Conservation (phyloP, 768 basidiomycete species). For the Lyophyllum shimeji region DNA sequence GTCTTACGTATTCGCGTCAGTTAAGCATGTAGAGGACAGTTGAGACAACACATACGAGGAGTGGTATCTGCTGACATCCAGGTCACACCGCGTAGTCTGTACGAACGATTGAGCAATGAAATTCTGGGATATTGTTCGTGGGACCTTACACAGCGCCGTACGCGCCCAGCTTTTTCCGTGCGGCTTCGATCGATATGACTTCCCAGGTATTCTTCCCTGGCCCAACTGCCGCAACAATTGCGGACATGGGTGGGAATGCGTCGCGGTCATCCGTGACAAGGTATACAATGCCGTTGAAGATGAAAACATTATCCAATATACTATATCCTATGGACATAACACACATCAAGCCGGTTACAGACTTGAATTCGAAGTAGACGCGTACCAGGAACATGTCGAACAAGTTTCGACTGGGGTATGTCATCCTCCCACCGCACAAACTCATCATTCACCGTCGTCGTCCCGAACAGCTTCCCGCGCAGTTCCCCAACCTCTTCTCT, state of each 20-base stretch:
- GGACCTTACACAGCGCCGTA: slow-evolving; percentile 52
- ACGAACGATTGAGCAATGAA: neutral
- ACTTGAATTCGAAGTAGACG: slow-evolving; percentile 6
- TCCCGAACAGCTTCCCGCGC: slow-evolving; percentile 26
- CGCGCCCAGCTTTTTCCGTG: slow-evolving; percentile 44
- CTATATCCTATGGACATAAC: slow-evolving; percentile 61
- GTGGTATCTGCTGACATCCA: slow-evolving; percentile 60
- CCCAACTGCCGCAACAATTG: slow-evolving; percentile 47
- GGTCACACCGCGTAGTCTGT: slow-evolving; percentile 65
- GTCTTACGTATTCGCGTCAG: slow-evolving; percentile 32
- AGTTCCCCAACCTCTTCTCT: slow-evolving; percentile 28
- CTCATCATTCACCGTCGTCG: slow-evolving; percentile 49
- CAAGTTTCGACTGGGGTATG: slow-evolving; percentile 53
- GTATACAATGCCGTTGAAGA: slow-evolving; percentile 71
- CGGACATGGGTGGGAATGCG: slow-evolving; percentile 55
- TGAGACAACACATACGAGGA: slow-evolving; percentile 41
- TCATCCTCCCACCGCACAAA: slow-evolving; percentile 54
- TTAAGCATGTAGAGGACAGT: neutral
- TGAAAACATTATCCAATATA: slow-evolving; percentile 77
- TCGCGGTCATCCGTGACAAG: slow-evolving; percentile 68
- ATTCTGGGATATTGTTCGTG: neutral
- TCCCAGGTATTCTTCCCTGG: slow-evolving; percentile 54
- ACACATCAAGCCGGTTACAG: neutral
- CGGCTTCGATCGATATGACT: slow-evolving; percentile 52
- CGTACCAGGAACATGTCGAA: slow-evolving; percentile 68